These are phyloP conservation scores for Pneumocystis sp. DNA, from an alignment of 1,139 yeast genomes.

Conservation along the genomic window DNA sequence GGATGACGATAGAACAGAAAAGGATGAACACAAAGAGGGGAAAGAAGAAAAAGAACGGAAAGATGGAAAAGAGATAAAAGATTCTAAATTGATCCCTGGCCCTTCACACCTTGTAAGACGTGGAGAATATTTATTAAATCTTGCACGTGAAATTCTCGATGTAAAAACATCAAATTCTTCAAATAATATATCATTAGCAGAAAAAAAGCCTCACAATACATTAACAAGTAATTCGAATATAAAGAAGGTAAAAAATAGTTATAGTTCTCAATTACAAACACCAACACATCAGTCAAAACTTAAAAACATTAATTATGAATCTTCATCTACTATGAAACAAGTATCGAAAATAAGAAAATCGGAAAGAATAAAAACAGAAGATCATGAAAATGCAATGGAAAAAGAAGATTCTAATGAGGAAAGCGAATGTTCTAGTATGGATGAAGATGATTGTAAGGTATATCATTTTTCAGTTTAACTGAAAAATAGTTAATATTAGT, in stretches of 20 bases:
- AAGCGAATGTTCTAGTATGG: slow-evolving; percentile 2
- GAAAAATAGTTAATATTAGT: neutral
- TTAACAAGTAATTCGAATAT: slow-evolving; percentile 7
- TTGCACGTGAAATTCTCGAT: slow-evolving; percentile 26
- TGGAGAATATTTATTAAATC: slow-evolving; percentile 50
- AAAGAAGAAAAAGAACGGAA: slow-evolving; percentile 15
- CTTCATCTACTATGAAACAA: slow-evolving; percentile 8
- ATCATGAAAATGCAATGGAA: slow-evolving; percentile 1
- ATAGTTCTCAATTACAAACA: neutral
- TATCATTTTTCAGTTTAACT: neutral
- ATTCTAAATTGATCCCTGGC: slow-evolving; percentile 50
- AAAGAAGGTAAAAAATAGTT: slow-evolving; percentile 5
- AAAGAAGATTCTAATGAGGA: slow-evolving; percentile 2
- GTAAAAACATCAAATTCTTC: slow-evolving; percentile 44
- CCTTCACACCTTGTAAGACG: slow-evolving; percentile 90
- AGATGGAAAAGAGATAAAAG: slow-evolving; percentile 24
- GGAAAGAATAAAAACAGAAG: slow-evolving; percentile 5
- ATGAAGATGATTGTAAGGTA: slow-evolving; percentile 3
- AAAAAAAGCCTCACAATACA: slow-evolving; percentile 8
- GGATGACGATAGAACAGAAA: slow-evolving; percentile 31
- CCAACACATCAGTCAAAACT: neutral
- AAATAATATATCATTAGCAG: slow-evolving; percentile 15
- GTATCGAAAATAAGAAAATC: slow-evolving; percentile 3
- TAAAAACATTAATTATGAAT: neutral
- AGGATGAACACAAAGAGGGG: slow-evolving; percentile 16